Evolutionary conservation across 306 rosid genomes (phyloP).

Genomic region (Cucurbita moschata): DNA sequence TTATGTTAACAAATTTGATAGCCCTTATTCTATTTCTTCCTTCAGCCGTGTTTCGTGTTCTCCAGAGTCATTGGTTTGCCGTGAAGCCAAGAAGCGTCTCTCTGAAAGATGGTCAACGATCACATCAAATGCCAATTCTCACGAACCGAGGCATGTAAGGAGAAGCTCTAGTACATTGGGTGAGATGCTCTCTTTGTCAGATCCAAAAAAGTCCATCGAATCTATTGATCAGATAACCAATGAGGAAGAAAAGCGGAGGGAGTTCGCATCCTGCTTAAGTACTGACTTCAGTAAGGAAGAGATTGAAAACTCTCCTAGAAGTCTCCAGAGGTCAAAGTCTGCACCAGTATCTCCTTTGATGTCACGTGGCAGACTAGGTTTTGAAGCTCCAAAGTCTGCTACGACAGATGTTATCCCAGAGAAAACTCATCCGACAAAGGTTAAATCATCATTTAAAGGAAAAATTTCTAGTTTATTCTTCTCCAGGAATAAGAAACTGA

Average conservation of each 20-base stretch:
- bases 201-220: constrained; percentile 35
- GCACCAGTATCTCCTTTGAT: constrained; percentile 42
- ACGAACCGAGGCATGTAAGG: constrained; percentile 36
- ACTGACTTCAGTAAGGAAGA: constrained; percentile 30
- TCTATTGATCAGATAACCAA: constrained; percentile 21
- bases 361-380: constrained; percentile 20
- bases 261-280: constrained; percentile 26
- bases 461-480: constrained; percentile 75
- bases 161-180: constrained; percentile 77
- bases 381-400: constrained; percentile 34
- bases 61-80: constrained; percentile 80
- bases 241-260: constrained; percentile 37
- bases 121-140: constrained; percentile 40
- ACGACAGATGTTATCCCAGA: constrained; percentile 28
- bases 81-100: constrained; percentile 87
- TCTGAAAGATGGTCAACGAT: constrained; percentile 89
- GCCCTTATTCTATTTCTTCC: constrained; percentile 63
- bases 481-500: constrained; percentile 61
- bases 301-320: constrained; percentile 25
- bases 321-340: constrained; percentile 73
- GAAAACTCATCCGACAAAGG: constrained; percentile 44
- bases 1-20: constrained; percentile 34
- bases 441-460: constrained; percentile 64
- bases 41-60: constrained; percentile 63
- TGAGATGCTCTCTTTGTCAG: constrained; percentile 84